Base-by-base conservation (phyloP, 257 asterid species). In the Solanum pimpinellifolium region DNA sequence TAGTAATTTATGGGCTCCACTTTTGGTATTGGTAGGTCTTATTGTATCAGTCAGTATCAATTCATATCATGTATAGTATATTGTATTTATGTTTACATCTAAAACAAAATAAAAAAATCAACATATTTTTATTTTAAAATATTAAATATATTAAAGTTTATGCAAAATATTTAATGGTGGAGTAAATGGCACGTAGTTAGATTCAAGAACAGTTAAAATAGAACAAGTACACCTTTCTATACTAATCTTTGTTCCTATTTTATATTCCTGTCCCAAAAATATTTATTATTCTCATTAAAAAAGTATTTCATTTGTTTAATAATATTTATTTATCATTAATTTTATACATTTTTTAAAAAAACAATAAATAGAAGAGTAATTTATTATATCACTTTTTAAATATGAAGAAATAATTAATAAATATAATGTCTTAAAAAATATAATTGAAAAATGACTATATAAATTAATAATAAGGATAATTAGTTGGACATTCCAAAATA, bases 331-430 rank as follows among this genome's bases (percentile, higher is more conserved):
- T 5, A 52, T 0, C 2, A 52, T 52, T 16, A 6, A 52, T 1
- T 16, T 52, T 52, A 3, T 1, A 52, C 0, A 52, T 52, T 16
- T 52, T 0, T 6, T 52, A 16, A 52, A 2, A 2, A 6, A 52
- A 0, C 4, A 0, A 16, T 16, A 6, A 16, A 16, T 52, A 52
- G 0, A 52, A 52, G 0, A 0, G 7, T 52, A 52, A 6, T 52
- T 52, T 52, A 52, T 3, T 52, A 52, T 52, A 16, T 16, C 0
- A 52, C 7, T 0, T 0, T 16, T 52, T 52, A 1, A 52, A 16
- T 16, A 16, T 52, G 9, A 3, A 49, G 10, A 16, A 52, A 16
- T 52, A 52, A 52, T 0, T 16, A 39, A 7, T 16, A 52, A 52
- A 0, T 16, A 16, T 0, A 52, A 16, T 52, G 3, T 52, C 23